These are phyloP conservation scores for Coprinopsis sp. DNA, from an alignment of 768 basidiomycete species.

Conservation along the genomic window DNA sequence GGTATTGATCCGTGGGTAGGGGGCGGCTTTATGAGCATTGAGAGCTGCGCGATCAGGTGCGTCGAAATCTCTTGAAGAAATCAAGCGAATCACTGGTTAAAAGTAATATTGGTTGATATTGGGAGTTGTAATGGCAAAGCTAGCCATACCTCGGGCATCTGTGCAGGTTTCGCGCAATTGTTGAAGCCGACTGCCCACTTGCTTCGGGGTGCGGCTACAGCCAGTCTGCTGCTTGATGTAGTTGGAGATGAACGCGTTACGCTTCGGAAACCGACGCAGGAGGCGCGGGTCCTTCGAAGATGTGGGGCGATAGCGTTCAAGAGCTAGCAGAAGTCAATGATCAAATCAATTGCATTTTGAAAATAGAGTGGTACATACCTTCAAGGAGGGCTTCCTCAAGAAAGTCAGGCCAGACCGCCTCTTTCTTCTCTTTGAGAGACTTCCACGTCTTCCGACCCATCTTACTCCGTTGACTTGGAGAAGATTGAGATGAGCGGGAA, in stretches of 20 bases:
- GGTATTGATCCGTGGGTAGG: constrained; percentile 9
- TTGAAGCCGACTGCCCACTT: constrained; percentile 67
- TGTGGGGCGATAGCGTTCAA: constrained; percentile 51
- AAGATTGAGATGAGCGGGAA: not conserved
- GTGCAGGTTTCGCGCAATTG: constrained; percentile 60
- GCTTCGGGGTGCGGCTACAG: constrained; percentile 56
- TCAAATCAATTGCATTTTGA: constrained; percentile 1
- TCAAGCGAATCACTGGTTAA: constrained; percentile 15
- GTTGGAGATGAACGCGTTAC: constrained; percentile 63
- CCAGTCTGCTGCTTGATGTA: constrained; percentile 55
- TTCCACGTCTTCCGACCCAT: constrained; percentile 57
- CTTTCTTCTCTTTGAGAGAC: constrained; percentile 44
- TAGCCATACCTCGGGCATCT: constrained; percentile 50
- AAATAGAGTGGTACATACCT: constrained; percentile 34
- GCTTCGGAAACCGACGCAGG: constrained; percentile 58
- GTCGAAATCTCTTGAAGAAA: constrained; percentile 10
- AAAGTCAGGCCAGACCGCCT: constrained; percentile 60
- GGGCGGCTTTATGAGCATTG: not conserved
- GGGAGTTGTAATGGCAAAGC: not conserved
- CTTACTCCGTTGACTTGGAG: constrained; percentile 22
- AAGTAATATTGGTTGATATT: not conserved
- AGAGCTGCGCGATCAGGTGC: constrained; percentile 8
- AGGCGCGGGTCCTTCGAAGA: constrained; percentile 47
- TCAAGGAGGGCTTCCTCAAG: constrained; percentile 59
- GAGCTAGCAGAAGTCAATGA: constrained; percentile 33